Base-by-base conservation (phyloP, 164 flowering plant species). In the Brasenia schreberi region DNA sequence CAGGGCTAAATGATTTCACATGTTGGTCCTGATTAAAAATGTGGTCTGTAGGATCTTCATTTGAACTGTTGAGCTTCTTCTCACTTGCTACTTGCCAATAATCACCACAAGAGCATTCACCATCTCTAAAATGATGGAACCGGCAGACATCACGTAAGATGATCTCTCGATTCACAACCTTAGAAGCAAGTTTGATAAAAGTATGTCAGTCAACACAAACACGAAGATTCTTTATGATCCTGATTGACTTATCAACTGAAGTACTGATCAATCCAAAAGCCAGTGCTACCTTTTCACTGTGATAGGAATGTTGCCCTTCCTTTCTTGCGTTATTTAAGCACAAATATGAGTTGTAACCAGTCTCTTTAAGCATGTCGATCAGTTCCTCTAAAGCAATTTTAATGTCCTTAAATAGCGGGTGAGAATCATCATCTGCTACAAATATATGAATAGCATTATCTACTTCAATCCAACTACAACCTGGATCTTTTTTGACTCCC, bases 391-490 rank as follows among this genome's bases (percentile, higher is more conserved):
- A 61, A 27, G 58, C 43, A 44, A 60, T 19, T 62, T 71, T 64
- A 42, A 71, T 45, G 53, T 63, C 67, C 45, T 71, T 65, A 1
- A 53, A 53, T 33, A 62, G 62, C 6, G 69, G 66, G 18, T 71
- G 66, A 27, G 59, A 63, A 18, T 67, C 63, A 42, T 71, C 69
- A 52, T 42, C 63, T 1, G 69, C 66, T 19, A 66, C 63, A 56
- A 71, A 71, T 11, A 65, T 33, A 63, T 71, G 65, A 19, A 62
- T 53, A 16, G 14, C 58, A 60, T 62, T 66, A 27, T 10, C 42
- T 19, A 52, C 61, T 65, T 61, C 72, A 66, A 66, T 70, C 68
- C 68, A 66, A 70, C 72, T 70, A 52, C 68, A 70, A 56, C 68
- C 74, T 43, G 74, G 70, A n/a, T 65, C 67, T 61, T 72, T 72